phyloP scores from a whole-genome alignment of 495 filamentous ascomycete species.

The Daldinia grandis region DNA sequence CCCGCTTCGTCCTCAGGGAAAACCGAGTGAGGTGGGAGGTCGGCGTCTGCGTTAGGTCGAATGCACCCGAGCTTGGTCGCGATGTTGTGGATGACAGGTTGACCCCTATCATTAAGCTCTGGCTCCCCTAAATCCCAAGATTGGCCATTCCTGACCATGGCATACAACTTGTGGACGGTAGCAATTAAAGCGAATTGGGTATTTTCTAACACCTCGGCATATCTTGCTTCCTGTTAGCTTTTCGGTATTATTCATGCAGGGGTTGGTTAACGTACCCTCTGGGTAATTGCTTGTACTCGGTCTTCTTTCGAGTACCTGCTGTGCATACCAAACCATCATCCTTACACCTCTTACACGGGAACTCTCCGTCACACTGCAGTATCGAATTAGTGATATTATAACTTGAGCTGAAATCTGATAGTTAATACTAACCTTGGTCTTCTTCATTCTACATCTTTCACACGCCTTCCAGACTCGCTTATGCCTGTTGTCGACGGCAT shows the following conservation, averaged over 20 bases:
- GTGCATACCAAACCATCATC: constrained; percentile 67
- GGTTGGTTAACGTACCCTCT: constrained; percentile 51
- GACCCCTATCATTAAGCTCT: constrained; percentile 63
- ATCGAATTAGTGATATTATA: constrained; percentile 12
- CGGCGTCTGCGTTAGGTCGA: constrained; percentile 61
- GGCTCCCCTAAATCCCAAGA: constrained; percentile 64
- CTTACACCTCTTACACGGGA: constrained; percentile 73
- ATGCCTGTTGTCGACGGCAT: constrained; percentile 58
- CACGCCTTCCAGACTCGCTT: constrained; percentile 77
- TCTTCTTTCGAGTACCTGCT: constrained; percentile 66
- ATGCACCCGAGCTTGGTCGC: constrained; percentile 65
- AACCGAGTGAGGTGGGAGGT: constrained; percentile 60
- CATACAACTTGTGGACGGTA: constrained; percentile 66
- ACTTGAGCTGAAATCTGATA: not conserved
- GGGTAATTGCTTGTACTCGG: constrained; percentile 66
- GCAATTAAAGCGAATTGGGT: constrained; percentile 65
- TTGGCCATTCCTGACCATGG: constrained; percentile 64
- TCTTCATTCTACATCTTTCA: constrained; percentile 75
- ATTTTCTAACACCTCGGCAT: constrained; percentile 66
- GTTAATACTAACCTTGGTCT: constrained; percentile 65
- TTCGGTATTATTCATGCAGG: not conserved
- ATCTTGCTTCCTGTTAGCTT: constrained; percentile 50
- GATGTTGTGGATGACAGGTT: constrained; percentile 65
- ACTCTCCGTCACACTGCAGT: constrained; percentile 70
- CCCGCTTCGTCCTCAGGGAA: constrained; percentile 64